Conservation (phyloP, 2,329 filamentous ascomycete genomes). For the Diplodia scrobiculata region DNA sequence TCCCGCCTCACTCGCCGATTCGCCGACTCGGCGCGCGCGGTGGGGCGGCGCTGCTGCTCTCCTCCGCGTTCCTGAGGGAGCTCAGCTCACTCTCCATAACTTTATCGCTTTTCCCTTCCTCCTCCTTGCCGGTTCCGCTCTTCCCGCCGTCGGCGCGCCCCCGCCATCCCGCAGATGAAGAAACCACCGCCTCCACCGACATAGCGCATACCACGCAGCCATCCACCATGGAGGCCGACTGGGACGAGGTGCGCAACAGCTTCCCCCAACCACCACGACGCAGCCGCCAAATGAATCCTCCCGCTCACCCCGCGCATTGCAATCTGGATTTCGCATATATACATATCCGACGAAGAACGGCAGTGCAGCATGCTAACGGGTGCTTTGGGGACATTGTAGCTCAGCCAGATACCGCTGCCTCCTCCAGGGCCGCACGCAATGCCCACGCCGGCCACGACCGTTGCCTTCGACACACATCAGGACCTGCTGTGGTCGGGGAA, state of each 20-base stretch:
- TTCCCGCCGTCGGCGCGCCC: neutral
- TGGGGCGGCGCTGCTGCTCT: neutral
- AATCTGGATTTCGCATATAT: neutral
- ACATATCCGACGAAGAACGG: too few species aligned
- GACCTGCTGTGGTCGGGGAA: constrained; percentile 94
- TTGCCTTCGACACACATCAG: constrained; percentile 85
- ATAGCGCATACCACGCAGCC: constrained; percentile 16
- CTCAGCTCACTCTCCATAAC: constrained; percentile 12
- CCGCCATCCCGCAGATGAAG: constrained; percentile 24
- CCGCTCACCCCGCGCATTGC: constrained; percentile 4
- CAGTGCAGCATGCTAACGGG: neutral
- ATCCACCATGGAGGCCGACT: constrained; percentile 54
- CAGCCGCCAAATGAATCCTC: neutral
- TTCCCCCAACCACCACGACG: constrained; percentile 1
- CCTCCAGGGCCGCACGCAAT: constrained; percentile 70
- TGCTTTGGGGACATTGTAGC: constrained; percentile 53
- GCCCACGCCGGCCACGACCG: constrained; percentile 71
- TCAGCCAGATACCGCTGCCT: constrained; percentile 79
- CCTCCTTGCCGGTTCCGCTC: neutral
- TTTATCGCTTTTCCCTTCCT: neutral
- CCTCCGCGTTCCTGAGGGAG: neutral
- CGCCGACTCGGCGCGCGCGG: neutral
- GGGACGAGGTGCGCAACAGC: constrained; percentile 50
- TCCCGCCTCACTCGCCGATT: neutral
- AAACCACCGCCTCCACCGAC: constrained; percentile 10